Conservation (phyloP, 1,284 basidiomycete genomes). For the Naganishia sp. region DNA sequence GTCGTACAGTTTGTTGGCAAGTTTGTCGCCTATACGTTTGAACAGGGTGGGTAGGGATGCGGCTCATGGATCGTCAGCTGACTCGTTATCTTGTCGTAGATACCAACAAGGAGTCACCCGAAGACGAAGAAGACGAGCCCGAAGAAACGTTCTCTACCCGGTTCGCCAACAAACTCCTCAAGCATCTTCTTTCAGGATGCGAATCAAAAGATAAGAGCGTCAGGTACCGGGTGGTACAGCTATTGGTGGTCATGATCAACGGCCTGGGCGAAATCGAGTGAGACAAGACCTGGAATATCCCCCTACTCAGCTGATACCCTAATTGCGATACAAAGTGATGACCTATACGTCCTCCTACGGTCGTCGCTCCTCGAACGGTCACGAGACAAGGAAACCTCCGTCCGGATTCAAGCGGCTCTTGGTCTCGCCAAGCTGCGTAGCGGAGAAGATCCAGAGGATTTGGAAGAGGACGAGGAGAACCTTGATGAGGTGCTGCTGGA, state of each 20-base stretch:
- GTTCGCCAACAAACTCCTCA: conserved; percentile 71
- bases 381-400: conserved; percentile 78
- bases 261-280: conserved; percentile 82
- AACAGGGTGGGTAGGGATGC: conserved; percentile 64
- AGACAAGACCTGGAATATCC: conserved; percentile 44
- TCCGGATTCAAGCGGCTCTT: conserved; percentile 81
- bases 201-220: conserved; percentile 86
- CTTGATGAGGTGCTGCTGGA: conserved; percentile 71
- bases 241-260: conserved; percentile 77
- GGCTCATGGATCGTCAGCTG: conserved; percentile 28
- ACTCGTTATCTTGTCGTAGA: conserved; percentile 30
- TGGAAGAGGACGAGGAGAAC: conserved; percentile 60
- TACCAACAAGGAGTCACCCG: conserved; percentile 49
- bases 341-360: conserved; percentile 71
- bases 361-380: conserved; percentile 72
- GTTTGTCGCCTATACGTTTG: conserved; percentile 76
- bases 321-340: conserved; percentile 63
- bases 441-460: conserved; percentile 70
- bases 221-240: conserved; percentile 74
- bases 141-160: conserved; percentile 70
- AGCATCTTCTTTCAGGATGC: conserved; percentile 80
- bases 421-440: conserved; percentile 81
- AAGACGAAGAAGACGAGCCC: conserved; percentile 64
- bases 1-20: conserved; percentile 80
- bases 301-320: neutral